phyloP scores from a whole-genome alignment of 1,284 basidiomycete species.

The Athelia psychrophila region DNA sequence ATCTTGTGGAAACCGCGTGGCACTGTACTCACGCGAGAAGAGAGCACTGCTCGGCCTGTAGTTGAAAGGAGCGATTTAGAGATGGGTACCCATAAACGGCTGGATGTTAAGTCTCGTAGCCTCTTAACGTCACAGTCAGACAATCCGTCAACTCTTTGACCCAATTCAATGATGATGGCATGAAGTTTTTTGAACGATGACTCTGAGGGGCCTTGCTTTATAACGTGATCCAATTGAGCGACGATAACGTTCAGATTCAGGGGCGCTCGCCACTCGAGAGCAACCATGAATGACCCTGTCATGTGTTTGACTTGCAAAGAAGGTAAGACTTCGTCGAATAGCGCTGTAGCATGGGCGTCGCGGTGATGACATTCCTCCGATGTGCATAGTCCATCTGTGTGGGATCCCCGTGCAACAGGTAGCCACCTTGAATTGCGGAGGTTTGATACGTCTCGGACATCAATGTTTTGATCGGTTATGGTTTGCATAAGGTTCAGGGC shows the following conservation, averaged over 20 bases:
- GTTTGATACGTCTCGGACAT: conserved; percentile 18
- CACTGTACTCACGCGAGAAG: conserved; percentile 3
- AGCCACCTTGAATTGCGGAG: conserved; percentile 26
- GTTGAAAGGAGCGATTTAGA: conserved; percentile 13
- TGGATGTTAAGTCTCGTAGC: conserved; percentile 15
- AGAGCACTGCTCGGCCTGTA: conserved; percentile 26
- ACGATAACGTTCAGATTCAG: conserved; percentile 21
- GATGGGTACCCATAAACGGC: conserved; percentile 31
- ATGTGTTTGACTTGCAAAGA: conserved; percentile 21
- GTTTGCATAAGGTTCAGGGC: conserved; percentile 18
- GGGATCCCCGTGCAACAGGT: conserved; percentile 23
- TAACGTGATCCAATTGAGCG: conserved; percentile 25
- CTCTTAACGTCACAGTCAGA: conserved; percentile 16
- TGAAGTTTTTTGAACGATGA: conserved; percentile 8
- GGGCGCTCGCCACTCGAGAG: conserved; percentile 31
- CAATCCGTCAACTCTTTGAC: conserved; percentile 15
- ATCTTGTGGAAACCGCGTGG: conserved; percentile 25
- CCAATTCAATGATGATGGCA: conserved; percentile 28
- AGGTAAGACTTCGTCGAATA: conserved; percentile 31
- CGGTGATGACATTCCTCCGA: conserved; percentile 23
- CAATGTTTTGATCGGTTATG: conserved; percentile 16
- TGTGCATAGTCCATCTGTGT: conserved; percentile 15
- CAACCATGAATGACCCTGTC: conserved; percentile 20
- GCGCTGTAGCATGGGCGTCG: conserved; percentile 12
- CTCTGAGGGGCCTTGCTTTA: conserved; percentile 8